Evolutionary conservation across 148 eudicot species (phyloP), one percentile per base, ranked within the genome.

Genomic region (Persicaria maculosa): DNA sequence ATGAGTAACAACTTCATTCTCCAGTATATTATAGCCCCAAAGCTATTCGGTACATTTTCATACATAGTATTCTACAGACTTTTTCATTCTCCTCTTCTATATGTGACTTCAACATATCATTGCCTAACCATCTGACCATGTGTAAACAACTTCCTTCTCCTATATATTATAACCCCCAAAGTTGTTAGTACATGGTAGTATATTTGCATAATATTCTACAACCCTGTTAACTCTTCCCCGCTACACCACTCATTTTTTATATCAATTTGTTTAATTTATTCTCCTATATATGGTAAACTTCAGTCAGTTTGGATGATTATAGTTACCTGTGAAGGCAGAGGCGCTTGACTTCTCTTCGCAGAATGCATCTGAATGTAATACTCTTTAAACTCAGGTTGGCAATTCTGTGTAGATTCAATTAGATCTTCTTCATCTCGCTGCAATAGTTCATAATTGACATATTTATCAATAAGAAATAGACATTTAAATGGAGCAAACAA

Each of bases 351-450:
- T 83, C 98, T 85, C 79, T 92, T 95, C 64, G 98, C 96, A 46
- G 86, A 88, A 74, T 92, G 93, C 98, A 92, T 95, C 81, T 95
- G 98, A 74, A 92, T 88, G 84, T 90, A 95, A 76, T 88, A 95
- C 79, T 95, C 96, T 84, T 90, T 92, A 76, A 92, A 92, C 83
- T 95, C 98, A 36, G 88, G 81, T 12, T 85, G 92, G 78, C 97
- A 92, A 77, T 86, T 83, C 79, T 83, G 82, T 75, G 90, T 86
- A 76, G 88, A 92, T 72, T 83, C 89, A 83, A 82, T 83, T 91
- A 95, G 89, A 85, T 95, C 98, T 74, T 95, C 91, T 83, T 88
- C 92, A 78, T 95, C 98, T 72, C 97, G 98, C 98, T 95, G 85
- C 73, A 85, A 36, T 40, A 25, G 70, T 65, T 45, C 83, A 36